phyloP scores from a whole-genome alignment of 345 rosid species.

The Populus simonii region DNA sequence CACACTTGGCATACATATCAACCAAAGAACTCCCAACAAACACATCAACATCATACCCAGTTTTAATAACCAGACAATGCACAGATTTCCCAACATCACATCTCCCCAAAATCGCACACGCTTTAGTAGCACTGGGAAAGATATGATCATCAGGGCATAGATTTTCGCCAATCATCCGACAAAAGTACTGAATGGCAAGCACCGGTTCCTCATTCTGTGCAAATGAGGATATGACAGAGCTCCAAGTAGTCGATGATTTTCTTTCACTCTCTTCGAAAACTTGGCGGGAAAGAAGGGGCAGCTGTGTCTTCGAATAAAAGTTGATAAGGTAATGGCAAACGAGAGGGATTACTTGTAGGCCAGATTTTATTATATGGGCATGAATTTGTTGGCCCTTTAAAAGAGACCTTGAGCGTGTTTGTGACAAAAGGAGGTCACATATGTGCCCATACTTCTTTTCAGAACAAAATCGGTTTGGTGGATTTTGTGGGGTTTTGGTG shows the following conservation, averaged over 20 bases:
- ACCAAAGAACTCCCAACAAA: constrained; percentile 79
- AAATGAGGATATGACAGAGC: constrained; percentile 76
- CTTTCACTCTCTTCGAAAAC: constrained; percentile 52
- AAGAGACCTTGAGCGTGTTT: constrained; percentile 48
- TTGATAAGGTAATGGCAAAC: constrained; percentile 75
- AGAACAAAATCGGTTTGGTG: constrained; percentile 11
- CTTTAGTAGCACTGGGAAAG: constrained; percentile 69
- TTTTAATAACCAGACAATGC: constrained; percentile 59
- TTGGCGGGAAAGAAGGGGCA: constrained; percentile 52
- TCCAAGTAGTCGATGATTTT: constrained; percentile 75
- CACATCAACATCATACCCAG: constrained; percentile 60
- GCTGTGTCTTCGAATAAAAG: constrained; percentile 78
- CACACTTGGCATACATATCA: constrained; percentile 84
- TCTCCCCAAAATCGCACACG: constrained; percentile 63
- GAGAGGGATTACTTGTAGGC: constrained; percentile 63
- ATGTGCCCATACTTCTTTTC: constrained; percentile 44
- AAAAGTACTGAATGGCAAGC: constrained; percentile 63
- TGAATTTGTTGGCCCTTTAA: constrained; percentile 76
- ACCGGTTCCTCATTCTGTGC: constrained; percentile 80
- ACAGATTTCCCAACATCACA: constrained; percentile 56
- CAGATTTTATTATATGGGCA: constrained; percentile 61
- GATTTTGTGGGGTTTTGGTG: background rate
- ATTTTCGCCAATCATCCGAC: constrained; percentile 43
- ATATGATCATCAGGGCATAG: constrained; percentile 69
- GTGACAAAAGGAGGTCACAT: constrained; percentile 57